phyloP scores from a whole-genome alignment of 306 rosid genomes.

The Canavalia ensiformis region DNA sequence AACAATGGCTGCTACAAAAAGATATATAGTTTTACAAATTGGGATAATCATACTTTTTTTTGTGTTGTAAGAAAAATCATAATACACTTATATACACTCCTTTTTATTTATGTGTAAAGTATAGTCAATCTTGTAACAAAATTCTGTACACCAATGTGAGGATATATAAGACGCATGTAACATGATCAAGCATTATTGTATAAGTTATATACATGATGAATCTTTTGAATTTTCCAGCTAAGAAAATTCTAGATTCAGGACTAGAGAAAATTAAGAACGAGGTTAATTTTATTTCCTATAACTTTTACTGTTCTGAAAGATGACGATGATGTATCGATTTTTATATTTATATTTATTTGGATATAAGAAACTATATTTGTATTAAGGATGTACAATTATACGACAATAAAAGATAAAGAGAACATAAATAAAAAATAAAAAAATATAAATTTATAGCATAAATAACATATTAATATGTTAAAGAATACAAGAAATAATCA shows the following conservation, averaged over 20 bases:
- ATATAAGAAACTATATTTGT: too few species aligned
- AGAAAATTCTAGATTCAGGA: not conserved
- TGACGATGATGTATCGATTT: too few species aligned
- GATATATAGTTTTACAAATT: not conserved
- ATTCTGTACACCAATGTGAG: not conserved
- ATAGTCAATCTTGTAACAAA: too few species aligned
- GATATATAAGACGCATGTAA: not conserved
- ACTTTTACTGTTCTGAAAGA: too few species aligned
- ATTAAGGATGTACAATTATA: too few species aligned
- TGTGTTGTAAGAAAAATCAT: not conserved
- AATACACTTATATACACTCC: not conserved
- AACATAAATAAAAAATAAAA: too few species aligned
- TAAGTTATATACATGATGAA: not conserved
- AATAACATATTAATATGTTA: too few species aligned
- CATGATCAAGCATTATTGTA: not conserved
- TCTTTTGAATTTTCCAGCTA: not conserved
- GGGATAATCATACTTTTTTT: not conserved
- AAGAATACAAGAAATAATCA: too few species aligned
- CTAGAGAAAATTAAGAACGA: not conserved
- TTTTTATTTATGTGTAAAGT: not conserved
- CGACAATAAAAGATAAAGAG: too few species aligned
- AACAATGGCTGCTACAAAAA: constrained; percentile 26
- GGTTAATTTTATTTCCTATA: not conserved
- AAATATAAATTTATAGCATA: too few species aligned
- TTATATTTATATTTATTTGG: too few species aligned